phyloP scores from a whole-genome alignment of 148 eudicot species.

The Oxyria digyna region DNA sequence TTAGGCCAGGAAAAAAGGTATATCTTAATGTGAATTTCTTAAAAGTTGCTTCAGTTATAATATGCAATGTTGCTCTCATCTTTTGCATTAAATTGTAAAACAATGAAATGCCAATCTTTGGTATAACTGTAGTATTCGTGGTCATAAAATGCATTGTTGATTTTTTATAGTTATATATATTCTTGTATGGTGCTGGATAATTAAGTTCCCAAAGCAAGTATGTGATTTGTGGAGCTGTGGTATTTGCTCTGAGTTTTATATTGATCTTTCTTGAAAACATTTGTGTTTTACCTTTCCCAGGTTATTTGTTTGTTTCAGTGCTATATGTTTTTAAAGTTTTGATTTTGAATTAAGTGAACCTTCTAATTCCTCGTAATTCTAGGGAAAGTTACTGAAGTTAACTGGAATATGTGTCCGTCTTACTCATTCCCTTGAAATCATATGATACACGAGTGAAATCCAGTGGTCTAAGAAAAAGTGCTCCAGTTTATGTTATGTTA shows the following conservation, averaged over 20 bases:
- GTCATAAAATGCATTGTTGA: no score
- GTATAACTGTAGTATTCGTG: no score
- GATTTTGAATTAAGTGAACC: no score
- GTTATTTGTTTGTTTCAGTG: no score
- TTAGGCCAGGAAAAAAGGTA: conserved; percentile 88
- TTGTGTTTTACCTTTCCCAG: no score
- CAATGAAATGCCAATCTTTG: no score
- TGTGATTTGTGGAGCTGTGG: neutral
- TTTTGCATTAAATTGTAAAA: no score
- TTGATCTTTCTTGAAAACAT: no score
- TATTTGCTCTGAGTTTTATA: neutral
- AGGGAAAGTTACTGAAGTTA: neutral
- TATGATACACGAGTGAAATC: neutral
- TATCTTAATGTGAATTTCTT: neutral
- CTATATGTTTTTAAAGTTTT: no score
- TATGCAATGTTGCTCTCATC: neutral
- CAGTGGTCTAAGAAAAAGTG: neutral
- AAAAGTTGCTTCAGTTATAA: no score
- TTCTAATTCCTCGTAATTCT: no score
- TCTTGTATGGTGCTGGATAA: neutral
- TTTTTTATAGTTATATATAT: neutral
- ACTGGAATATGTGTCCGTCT: neutral
- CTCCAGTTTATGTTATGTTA: no score
- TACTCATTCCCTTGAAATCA: neutral
- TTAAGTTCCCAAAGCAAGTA: neutral